Percentiles rank a stretch among this genome's conserved stretches.
Evolutionary conservation across 164 flowering plant genomes (phyloP).

Genomic region (Akebia trifoliata): DNA sequence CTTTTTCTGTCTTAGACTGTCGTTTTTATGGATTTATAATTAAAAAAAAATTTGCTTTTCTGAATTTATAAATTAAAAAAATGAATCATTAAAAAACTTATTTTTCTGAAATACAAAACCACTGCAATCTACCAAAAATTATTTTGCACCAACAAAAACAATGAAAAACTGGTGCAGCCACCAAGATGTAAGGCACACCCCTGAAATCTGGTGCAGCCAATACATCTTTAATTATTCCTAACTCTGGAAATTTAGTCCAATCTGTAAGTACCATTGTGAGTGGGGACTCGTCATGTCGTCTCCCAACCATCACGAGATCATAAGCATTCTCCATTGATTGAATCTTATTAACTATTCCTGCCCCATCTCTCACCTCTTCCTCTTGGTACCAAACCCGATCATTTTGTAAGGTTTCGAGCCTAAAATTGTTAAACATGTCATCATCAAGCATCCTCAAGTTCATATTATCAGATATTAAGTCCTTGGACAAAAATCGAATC

Average conservation of each 20-base stretch:
- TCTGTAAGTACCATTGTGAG: slow-evolving; percentile 13
- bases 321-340: not conserved
- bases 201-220: slow-evolving; percentile 22
- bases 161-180: no score
- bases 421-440: not conserved
- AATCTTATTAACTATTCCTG: not conserved
- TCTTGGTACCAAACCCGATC: not conserved
- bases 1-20: no score
- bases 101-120: no score
- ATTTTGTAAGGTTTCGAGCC: not conserved
- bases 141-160: slow-evolving; percentile 47
- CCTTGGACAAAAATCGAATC: slow-evolving; percentile 7
- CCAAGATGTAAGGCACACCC: slow-evolving; percentile 24
- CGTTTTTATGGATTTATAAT: no score
- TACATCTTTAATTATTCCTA: slow-evolving; percentile 36
- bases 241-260: slow-evolving; percentile 26
- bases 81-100: no score
- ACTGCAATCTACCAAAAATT: no score
- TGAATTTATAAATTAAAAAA: no score
- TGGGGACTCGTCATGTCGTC: slow-evolving; percentile 12
- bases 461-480: no score
- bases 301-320: not conserved
- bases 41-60: no score
- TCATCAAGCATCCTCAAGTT: not conserved
- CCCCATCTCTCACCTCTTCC: not conserved